Evolutionary conservation across 2,329 filamentous ascomycete genomes (phyloP).

Genomic region (Verticillium isaacii): DNA sequence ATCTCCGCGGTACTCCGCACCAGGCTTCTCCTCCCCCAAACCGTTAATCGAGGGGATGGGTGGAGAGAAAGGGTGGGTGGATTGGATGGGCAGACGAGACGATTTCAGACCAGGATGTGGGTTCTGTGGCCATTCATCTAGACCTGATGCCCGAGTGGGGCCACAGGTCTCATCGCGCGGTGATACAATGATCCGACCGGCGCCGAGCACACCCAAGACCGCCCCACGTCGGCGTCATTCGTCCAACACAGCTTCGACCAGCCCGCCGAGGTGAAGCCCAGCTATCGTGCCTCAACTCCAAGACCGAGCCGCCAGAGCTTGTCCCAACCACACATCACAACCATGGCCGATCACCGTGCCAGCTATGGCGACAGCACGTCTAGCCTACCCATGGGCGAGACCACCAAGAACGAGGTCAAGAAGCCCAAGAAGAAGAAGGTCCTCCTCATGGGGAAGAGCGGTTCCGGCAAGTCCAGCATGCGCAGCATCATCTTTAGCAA

Average conservation of each 20-base stretch:
- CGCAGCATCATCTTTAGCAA: slow-evolving; percentile 98
- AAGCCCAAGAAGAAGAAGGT: slow-evolving; percentile 84
- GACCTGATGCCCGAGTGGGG: background rate
- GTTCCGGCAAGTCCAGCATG: slow-evolving; percentile 98
- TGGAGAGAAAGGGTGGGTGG: background rate
- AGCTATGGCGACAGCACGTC: slow-evolving; percentile 1
- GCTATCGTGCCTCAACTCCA: background rate
- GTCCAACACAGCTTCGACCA: background rate
- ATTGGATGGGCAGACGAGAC: too few relatives aligned
- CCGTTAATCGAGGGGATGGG: background rate
- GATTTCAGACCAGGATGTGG: background rate
- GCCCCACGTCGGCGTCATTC: background rate
- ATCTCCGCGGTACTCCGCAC: background rate
- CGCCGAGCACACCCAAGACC: background rate
- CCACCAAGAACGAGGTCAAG: slow-evolving; percentile 42
- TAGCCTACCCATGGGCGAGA: background rate
- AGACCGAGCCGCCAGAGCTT: background rate
- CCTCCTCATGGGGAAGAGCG: slow-evolving; percentile 89
- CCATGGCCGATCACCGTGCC: slow-evolving; percentile 3
- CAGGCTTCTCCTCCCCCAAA: background rate
- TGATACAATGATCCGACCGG: background rate
- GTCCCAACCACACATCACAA: background rate
- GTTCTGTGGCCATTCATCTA: background rate
- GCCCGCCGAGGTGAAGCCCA: background rate
- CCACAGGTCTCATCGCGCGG: background rate